A percentile compares a stretch with the other conserved stretches of the same genome.
Conservation (phyloP, 805 yeast genomes). For the Nematodospora valgi region DNA sequence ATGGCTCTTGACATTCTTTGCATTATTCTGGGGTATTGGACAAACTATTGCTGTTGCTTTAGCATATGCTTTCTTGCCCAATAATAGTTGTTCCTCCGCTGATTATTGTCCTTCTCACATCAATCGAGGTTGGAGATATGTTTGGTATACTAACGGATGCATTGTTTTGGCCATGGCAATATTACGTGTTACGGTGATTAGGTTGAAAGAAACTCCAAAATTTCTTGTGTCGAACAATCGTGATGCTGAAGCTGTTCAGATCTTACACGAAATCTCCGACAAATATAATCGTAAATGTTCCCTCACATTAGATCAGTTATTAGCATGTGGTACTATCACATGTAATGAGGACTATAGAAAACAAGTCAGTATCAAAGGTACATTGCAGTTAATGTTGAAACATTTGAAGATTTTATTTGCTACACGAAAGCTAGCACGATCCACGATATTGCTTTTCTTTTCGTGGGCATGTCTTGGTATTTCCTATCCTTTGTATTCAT, state of each 20-base stretch:
- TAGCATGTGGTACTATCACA: constrained; percentile 38
- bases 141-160: constrained; percentile 46
- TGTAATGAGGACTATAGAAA: constrained; percentile 17
- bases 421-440: constrained; percentile 32
- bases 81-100: constrained; percentile 38
- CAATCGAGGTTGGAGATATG: constrained; percentile 64
- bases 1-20: constrained; percentile 29
- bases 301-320: constrained; percentile 45
- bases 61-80: constrained; percentile 55
- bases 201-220: constrained; percentile 54
- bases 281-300: constrained; percentile 42
- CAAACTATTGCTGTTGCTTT: constrained; percentile 49
- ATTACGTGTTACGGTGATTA: constrained; percentile 27
- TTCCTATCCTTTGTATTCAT: constrained; percentile 51
- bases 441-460: constrained; percentile 34
- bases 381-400: constrained; percentile 18
- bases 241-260: constrained; percentile 46
- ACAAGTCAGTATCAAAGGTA: constrained; percentile 18
- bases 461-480: constrained; percentile 60
- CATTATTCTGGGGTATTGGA: constrained; percentile 62
- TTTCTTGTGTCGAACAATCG: constrained; percentile 50
- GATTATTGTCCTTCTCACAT: constrained; percentile 41
- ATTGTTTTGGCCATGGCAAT: constrained; percentile 39
- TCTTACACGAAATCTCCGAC: constrained; percentile 40
- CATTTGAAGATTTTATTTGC: constrained; percentile 45